phyloP scores from a whole-genome alignment of 495 filamentous ascomycete genomes.

The Hypoxylon rickii region DNA sequence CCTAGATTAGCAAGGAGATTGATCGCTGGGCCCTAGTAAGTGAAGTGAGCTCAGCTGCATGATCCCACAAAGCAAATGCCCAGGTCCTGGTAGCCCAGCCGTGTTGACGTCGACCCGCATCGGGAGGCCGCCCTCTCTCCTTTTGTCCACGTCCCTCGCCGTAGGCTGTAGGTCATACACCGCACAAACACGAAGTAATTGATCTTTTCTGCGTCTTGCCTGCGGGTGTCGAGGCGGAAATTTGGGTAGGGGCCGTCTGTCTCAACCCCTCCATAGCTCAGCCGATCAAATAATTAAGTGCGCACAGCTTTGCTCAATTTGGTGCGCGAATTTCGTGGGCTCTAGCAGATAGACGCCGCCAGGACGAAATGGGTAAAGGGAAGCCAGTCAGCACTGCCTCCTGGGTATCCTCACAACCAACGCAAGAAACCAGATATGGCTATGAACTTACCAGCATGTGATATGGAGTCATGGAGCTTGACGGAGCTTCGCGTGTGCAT shows the following conservation, averaged over 20 bases:
- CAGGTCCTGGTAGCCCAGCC: too few relatives aligned
- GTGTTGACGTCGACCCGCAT: conserved; percentile 17
- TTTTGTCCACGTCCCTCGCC: neutral
- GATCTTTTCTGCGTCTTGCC: too few relatives aligned
- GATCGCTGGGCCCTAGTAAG: too few relatives aligned
- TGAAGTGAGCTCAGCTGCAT: too few relatives aligned
- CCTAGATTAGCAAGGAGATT: conserved; percentile 1
- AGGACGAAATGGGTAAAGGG: neutral
- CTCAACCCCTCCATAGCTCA: too few relatives aligned
- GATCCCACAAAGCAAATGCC: too few relatives aligned
- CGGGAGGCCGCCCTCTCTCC: conserved; percentile 16
- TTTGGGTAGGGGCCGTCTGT: too few relatives aligned
- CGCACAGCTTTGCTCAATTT: conserved; percentile 33
- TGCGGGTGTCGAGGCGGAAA: too few relatives aligned
- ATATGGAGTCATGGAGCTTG: conserved; percentile 18
- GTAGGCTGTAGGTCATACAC: conserved; percentile 12
- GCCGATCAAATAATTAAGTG: neutral
- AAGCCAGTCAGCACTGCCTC: conserved; percentile 12
- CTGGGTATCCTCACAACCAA: neutral
- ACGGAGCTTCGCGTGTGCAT: conserved; percentile 22
- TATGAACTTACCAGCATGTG: conserved; percentile 14
- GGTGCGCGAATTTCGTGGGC: conserved; percentile 37
- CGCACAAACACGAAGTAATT: too few relatives aligned
- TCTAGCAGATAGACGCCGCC: conserved; percentile 1
- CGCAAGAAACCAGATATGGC: neutral